Percentiles rank a stretch among this genome's conserved stretches.
Conservation (phyloP, 257 asterid genomes). For the Rehmannia glutinosa region DNA sequence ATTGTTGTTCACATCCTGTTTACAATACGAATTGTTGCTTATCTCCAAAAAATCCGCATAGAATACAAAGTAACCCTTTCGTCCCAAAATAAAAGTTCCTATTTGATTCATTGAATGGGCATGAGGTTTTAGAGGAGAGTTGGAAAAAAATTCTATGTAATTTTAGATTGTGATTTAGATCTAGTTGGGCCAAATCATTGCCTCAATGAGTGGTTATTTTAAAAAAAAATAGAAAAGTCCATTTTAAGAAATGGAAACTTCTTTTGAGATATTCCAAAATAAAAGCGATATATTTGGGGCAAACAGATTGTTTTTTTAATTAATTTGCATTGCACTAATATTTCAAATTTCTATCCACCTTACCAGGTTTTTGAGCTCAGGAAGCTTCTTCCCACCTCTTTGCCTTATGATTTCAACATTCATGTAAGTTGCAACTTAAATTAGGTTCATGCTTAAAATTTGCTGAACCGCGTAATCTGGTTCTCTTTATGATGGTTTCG, state of each 20-base stretch:
- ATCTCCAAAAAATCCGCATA: not conserved
- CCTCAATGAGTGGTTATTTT: not conserved
- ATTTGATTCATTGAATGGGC: no score
- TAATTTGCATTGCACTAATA: not conserved
- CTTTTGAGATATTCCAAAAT: not conserved
- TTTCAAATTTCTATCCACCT: slow-evolving; percentile 8
- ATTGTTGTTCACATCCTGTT: not conserved
- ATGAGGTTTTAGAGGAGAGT: not conserved
- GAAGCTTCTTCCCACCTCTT: slow-evolving; percentile 86
- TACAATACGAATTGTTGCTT: not conserved
- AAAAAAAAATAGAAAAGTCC: not conserved
- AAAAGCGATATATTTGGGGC: not conserved
- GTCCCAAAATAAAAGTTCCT: not conserved
- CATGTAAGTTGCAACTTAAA: slow-evolving; percentile 51
- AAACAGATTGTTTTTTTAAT: not conserved
- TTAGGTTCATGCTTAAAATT: not conserved
- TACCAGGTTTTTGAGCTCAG: slow-evolving; percentile 82
- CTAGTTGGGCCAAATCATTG: not conserved
- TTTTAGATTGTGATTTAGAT: not conserved
- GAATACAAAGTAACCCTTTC: not conserved
- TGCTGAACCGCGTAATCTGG: not conserved
- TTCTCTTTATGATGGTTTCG: not conserved
- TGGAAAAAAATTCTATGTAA: not conserved
- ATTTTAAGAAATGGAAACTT: not conserved
- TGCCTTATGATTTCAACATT: slow-evolving; percentile 80